These are phyloP conservation scores for Erodium trifolium DNA, from an alignment of 441 rosid genomes.

Conservation along the genomic window DNA sequence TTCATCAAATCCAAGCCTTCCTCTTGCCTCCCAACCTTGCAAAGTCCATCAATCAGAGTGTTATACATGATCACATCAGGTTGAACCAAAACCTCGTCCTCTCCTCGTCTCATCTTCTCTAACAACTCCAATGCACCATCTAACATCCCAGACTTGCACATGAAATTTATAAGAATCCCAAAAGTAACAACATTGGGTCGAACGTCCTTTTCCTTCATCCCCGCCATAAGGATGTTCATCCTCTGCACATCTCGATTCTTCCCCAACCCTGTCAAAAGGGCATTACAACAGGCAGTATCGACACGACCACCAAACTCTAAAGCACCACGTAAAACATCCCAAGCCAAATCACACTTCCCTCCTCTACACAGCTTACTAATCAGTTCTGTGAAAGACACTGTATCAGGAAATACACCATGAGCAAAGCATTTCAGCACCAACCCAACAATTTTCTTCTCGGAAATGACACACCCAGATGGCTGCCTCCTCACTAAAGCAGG, in stretches of 20 bases:
- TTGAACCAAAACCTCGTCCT: slow-evolving; percentile 33
- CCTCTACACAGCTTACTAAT: slow-evolving; percentile 38
- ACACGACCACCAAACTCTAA: slow-evolving; percentile 36
- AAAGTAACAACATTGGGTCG: slow-evolving; percentile 48
- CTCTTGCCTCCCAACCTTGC: slow-evolving; percentile 67
- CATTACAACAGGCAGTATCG: slow-evolving; percentile 46
- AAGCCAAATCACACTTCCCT: slow-evolving; percentile 34
- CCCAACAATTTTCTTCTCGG: slow-evolving; percentile 30
- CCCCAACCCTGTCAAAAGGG: slow-evolving; percentile 49
- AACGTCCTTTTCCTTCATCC: slow-evolving; percentile 50
- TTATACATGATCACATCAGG: slow-evolving; percentile 59
- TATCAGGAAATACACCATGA: slow-evolving; percentile 41
- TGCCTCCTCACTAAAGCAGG: slow-evolving; percentile 21
- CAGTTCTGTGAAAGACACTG: slow-evolving; percentile 35
- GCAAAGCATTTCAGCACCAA: slow-evolving; percentile 37
- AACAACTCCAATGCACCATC: slow-evolving; percentile 58
- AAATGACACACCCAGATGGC: slow-evolving; percentile 17
- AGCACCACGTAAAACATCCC: slow-evolving; percentile 38
- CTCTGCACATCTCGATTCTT: slow-evolving; percentile 35
- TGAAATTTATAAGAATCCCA: slow-evolving; percentile 49
- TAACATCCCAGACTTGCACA: slow-evolving; percentile 53
- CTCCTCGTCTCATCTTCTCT: slow-evolving; percentile 32
- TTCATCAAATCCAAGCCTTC: slow-evolving; percentile 49
- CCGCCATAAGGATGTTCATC: slow-evolving; percentile 42
- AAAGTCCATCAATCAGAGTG: slow-evolving; percentile 62